Evolutionary conservation across 75 land plant genomes (phyloP), one percentile per base, ranked within the genome.

Genomic region (Selaginella tamariscina): DNA sequence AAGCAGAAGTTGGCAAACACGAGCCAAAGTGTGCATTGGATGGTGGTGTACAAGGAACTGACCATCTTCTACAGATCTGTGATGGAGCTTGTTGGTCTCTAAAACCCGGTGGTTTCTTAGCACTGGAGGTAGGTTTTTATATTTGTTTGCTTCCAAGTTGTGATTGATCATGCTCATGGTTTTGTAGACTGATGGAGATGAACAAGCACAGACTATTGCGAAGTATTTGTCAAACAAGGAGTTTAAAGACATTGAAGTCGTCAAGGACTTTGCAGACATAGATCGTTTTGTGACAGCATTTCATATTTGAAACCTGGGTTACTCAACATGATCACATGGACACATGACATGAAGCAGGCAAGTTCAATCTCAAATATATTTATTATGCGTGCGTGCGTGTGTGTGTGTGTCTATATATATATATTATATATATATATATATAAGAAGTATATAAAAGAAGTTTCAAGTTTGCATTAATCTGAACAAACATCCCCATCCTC

Each of bases 21-120:
- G 98, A 94, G 73, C 98, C 98, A 1, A 77, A 70, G 64, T 65
- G 74, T 56, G 98, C 98, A 74, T 79, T 94, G 21, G 96, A 94
- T 74, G 98, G 98, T 66, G 98, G 98, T 29, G 26, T 26, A 8
- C 56, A 79, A 32, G 97, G 93, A 27, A 66, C 79, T 70, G 82
- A 82, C 59, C 74, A 79, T 78, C 83, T 92, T 68, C 64, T 84
- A 24, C 75, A 73, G 69, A 67, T 94, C 2, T 89, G 88, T 54
- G 62, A 82, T 27, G 83, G 81, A 33, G 77, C 84, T 71, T 70
- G 76, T 29, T 69, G 63, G 8, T 75, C 81, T 70, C 73, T 94
- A 33, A 69, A 82, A 69, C 73, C 84, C 68, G 96, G 91, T 56
- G 98, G 96, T 31, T 87, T 81, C 70, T 79, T 94, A 67, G 86